Base-by-base conservation (phyloP, 2,329 filamentous ascomycete species). In the Endothia cerciana region DNA sequence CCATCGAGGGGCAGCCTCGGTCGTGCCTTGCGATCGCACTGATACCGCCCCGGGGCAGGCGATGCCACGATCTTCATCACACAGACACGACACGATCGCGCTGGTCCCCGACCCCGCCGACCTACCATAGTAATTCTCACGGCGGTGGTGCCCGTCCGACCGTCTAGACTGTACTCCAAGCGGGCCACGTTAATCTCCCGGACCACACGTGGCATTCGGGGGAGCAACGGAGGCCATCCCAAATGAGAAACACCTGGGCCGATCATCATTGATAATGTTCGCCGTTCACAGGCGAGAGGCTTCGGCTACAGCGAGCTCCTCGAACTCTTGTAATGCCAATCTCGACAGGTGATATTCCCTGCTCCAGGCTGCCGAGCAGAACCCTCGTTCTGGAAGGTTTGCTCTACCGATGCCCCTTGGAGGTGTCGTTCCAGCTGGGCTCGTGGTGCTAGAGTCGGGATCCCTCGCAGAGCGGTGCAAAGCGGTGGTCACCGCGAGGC, bases 201-300 rank as follows among this genome's bases (percentile, higher is more conserved):
- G 11, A 30, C 57, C 57, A 59, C 57, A 59, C 57, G 57, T 59
- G 57, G 57, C 57, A 43, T 59, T 45, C 38, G 38, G 36, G 55
- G 57, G 57, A 28, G 8, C 15, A 11, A 33, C 57, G 57, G 57
- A 59, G 38, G 40, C 57, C 38, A 45, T 5, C 57, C 40, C 22
- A 45, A 59, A 45, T 5, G 13, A 45, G 57, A 19, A 45, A 59
- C 4, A n/a, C 17, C 7, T 4, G 57, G 40, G 57, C 40, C 38
- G 57, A 59, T 59, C 57, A 59, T 40, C 36, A 59, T 59, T 43
- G 38, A 59, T 28, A 19, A 22, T 55, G 28, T 28, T 55, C 22
- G 25, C 51, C 51, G 51, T 33, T 58, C 7, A 22, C 15, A 58
- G 38, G 40, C 25, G 7, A 30, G 55, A 11, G 30, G 17, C 56